phyloP scores from a whole-genome alignment of 768 basidiomycete species.

The Agaricus bisporus region DNA sequence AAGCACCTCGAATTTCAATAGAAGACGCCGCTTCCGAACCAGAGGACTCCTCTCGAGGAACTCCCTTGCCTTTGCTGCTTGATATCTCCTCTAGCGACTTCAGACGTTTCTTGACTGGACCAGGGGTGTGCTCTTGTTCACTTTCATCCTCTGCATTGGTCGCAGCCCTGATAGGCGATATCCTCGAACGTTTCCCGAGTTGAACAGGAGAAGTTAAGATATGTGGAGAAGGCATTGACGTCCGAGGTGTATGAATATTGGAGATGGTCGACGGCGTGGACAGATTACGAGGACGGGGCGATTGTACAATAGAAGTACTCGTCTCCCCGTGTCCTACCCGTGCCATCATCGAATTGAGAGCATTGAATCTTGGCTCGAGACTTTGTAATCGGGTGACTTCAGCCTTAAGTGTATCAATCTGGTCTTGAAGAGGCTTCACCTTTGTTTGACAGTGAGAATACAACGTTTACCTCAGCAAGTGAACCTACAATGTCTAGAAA shows the following conservation, averaged over 20 bases:
- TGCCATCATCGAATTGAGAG: slow-evolving; percentile 12
- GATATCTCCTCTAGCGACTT: slow-evolving; percentile 22
- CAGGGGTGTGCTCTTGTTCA: slow-evolving; percentile 31
- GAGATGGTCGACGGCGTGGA: slow-evolving; percentile 12
- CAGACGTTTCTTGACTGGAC: slow-evolving; percentile 47
- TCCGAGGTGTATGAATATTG: slow-evolving; percentile 1
- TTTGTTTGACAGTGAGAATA: slow-evolving; percentile 8
- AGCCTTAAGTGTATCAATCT: slow-evolving; percentile 20
- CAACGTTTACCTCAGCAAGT: neutral
- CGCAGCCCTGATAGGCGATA: slow-evolving; percentile 37
- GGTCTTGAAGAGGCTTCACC: slow-evolving; percentile 13
- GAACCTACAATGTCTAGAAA: slow-evolving; percentile 2
- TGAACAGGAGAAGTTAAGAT: slow-evolving; percentile 31
- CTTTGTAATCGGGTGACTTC: slow-evolving; percentile 16
- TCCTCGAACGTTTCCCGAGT: slow-evolving; percentile 65
- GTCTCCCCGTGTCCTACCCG: neutral
- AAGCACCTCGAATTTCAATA: neutral
- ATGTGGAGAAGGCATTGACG: slow-evolving; percentile 8
- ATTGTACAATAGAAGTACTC: neutral
- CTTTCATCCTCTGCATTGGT: slow-evolving; percentile 37
- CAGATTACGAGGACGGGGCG: slow-evolving; percentile 8
- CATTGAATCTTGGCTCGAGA: slow-evolving; percentile 19
- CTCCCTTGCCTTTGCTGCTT: slow-evolving; percentile 6
- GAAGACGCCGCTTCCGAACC: slow-evolving; percentile 14
- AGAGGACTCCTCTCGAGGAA: slow-evolving; percentile 6